A percentile compares a stretch with the other conserved stretches of the same genome.
These are phyloP conservation scores for Tagetes erecta DNA, from an alignment of 129 eudicot genomes.

Conservation along the genomic window DNA sequence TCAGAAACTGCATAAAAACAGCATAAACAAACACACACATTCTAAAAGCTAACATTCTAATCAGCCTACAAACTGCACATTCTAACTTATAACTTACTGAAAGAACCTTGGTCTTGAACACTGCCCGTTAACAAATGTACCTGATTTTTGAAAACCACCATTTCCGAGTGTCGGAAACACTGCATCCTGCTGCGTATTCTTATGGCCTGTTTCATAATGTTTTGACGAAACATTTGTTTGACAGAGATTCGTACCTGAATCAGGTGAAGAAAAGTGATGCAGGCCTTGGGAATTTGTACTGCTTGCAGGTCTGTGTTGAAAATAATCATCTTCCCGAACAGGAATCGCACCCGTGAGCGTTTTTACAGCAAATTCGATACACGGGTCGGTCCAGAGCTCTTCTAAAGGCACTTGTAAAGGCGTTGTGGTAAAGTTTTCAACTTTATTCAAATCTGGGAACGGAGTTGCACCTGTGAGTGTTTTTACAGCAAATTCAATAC, in stretches of 20 bases:
- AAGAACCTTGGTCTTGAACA: slow-evolving; percentile 38
- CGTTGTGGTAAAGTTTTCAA: slow-evolving; percentile 23
- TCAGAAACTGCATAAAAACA: not conserved
- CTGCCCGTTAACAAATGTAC: slow-evolving; percentile 26
- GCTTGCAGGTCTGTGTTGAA: slow-evolving; percentile 38
- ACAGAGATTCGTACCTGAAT: slow-evolving; percentile 24
- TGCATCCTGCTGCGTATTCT: slow-evolving; percentile 28
- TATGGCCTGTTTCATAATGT: slow-evolving; percentile 24
- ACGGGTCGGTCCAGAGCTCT: slow-evolving; percentile 64
- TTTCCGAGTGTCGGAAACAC: slow-evolving; percentile 21
- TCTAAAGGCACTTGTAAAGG: slow-evolving; percentile 38
- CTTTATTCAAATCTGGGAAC: slow-evolving; percentile 43
- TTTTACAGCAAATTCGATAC: slow-evolving; percentile 73
- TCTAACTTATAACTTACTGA: slow-evolving; percentile 26
- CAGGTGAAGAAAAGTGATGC: slow-evolving; percentile 29
- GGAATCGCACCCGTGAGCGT: slow-evolving; percentile 75
- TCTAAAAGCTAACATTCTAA: slow-evolving; percentile 31
- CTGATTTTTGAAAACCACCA: slow-evolving; percentile 28
- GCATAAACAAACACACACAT: not conserved
- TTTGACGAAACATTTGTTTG: slow-evolving; percentile 36
- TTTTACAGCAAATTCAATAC: slow-evolving; percentile 91
- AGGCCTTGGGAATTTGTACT: slow-evolving; percentile 18
- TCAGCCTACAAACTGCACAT: slow-evolving; percentile 38
- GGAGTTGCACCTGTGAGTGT: slow-evolving; percentile 87
- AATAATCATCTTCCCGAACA: slow-evolving; percentile 38